Conservation (phyloP, 768 basidiomycete species). For the Agaricus sinodeliciosus region DNA sequence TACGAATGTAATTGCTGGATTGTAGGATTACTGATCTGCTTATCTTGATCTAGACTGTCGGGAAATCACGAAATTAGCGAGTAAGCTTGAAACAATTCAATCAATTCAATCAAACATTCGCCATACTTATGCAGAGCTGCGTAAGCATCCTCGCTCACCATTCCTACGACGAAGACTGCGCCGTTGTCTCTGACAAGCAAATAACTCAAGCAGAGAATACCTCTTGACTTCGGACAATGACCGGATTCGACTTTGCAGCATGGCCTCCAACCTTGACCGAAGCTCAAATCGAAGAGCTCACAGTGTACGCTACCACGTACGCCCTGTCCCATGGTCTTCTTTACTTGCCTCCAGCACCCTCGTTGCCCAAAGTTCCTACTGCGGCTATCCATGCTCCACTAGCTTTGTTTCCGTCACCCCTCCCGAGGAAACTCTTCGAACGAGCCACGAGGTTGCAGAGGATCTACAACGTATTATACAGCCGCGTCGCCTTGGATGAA, state of each 20-base stretch:
- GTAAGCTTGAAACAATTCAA: conserved; percentile 1
- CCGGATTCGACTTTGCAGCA: conserved; percentile 36
- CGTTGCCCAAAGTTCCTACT: conserved; percentile 45
- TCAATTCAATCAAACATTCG: conserved; percentile 7
- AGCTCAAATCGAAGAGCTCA: conserved; percentile 51
- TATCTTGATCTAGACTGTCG: background rate
- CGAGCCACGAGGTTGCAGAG: conserved; percentile 63
- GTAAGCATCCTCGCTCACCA: conserved; percentile 3
- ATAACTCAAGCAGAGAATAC: background rate
- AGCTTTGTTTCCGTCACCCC: conserved; percentile 80
- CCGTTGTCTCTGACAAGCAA: too few relatives aligned
- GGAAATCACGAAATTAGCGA: conserved; percentile 7
- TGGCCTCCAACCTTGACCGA: conserved; percentile 76
- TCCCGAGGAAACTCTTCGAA: conserved; percentile 68
- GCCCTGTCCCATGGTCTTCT: conserved; percentile 80
- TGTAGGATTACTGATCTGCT: background rate
- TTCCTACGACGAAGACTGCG: background rate
- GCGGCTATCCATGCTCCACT: conserved; percentile 90
- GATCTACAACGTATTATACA: conserved; percentile 81
- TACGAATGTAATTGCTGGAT: background rate
- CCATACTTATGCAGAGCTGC: conserved; percentile 4
- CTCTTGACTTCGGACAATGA: background rate
- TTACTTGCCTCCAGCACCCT: conserved; percentile 60
- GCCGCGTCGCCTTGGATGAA: conserved; percentile 72
- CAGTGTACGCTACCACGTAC: conserved; percentile 67